phyloP scores from a whole-genome alignment of 345 rosid genomes.

The Corymbia maculata region DNA sequence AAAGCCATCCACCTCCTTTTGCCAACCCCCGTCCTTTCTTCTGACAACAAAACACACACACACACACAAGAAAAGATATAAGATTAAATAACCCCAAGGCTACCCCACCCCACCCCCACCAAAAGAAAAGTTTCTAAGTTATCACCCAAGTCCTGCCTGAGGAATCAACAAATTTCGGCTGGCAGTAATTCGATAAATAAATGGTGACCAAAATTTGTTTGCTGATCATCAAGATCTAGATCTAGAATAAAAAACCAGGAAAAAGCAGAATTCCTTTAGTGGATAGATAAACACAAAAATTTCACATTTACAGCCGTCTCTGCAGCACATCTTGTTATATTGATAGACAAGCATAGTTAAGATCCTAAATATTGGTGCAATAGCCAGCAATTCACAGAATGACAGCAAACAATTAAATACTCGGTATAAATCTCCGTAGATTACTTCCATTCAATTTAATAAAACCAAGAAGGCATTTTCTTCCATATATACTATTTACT shows the following conservation, averaged over 20 bases:
- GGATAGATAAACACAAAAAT: neutral
- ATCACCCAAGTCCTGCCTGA: neutral
- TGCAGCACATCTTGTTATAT: neutral
- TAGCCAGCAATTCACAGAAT: neutral
- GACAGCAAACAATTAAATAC: neutral
- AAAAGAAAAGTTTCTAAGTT: neutral
- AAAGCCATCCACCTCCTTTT: neutral
- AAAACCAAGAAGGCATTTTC: neutral
- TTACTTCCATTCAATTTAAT: neutral
- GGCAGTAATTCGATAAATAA: neutral
- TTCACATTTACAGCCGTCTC: neutral
- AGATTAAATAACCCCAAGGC: neutral
- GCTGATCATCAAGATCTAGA: neutral
- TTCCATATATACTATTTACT: neutral
- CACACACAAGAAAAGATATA: neutral
- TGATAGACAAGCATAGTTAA: neutral
- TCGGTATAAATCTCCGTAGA: neutral
- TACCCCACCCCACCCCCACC: neutral
- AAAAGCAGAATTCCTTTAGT: neutral
- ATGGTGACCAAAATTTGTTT: neutral
- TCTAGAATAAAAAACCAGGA: neutral
- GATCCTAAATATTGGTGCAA: neutral
- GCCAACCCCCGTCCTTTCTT: neutral
- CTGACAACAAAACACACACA: neutral
- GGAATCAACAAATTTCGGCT: neutral